These are phyloP conservation scores for Lentinus brumalis DNA, from an alignment of 768 basidiomycete species.

Conservation along the genomic window DNA sequence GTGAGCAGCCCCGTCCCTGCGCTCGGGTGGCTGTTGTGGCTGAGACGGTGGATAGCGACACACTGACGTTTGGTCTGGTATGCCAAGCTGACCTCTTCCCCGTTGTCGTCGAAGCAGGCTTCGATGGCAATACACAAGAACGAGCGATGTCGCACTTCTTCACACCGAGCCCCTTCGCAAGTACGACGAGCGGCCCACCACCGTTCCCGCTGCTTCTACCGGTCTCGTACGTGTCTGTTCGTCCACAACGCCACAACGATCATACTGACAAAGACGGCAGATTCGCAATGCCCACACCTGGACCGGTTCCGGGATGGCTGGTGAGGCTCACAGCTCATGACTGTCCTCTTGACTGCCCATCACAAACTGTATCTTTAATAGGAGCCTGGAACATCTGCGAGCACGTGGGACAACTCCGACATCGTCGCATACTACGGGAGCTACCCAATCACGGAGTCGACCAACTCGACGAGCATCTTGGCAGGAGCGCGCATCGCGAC, in stretches of 20 bases:
- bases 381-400: slow-evolving; percentile 43
- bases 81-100: slow-evolving; percentile 81
- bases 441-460: slow-evolving; percentile 47
- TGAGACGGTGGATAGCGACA: not conserved
- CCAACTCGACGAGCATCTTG: slow-evolving; percentile 52
- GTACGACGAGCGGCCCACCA: no score
- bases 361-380: slow-evolving; percentile 12
- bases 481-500: slow-evolving; percentile 56
- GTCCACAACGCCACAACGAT: no score
- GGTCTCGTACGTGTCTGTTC: not conserved
- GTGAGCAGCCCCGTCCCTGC: not conserved
- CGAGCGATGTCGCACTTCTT: not conserved
- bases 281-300: no score
- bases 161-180: not conserved
- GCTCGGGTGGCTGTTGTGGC: not conserved
- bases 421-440: slow-evolving; percentile 41
- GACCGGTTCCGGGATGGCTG: no score
- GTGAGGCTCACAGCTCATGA: no score
- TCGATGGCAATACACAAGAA: not conserved
- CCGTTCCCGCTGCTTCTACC: no score
- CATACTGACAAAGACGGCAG: not conserved
- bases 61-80: slow-evolving; percentile 51
- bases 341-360: not conserved
- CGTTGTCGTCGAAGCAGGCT: slow-evolving; percentile 31
- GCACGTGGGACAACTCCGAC: slow-evolving; percentile 51